Percentiles rank a stretch among this genome's conserved stretches.
Conservation (phyloP, 2,329 filamentous ascomycete genomes). For the Lecanicillium sp. region DNA sequence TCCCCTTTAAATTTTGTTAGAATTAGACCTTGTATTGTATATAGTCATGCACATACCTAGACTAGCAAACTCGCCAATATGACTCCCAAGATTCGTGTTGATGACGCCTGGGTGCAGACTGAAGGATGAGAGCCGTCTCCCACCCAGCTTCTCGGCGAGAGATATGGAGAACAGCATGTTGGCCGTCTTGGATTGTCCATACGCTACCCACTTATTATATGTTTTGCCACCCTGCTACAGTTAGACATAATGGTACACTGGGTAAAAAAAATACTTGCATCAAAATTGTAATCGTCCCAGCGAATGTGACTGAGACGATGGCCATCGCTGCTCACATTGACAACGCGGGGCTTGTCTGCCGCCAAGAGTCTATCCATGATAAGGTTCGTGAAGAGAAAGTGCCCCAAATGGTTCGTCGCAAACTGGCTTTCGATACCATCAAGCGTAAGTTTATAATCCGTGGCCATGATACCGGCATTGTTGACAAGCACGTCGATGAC, state of each 20-base stretch:
- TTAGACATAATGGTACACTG: conserved; percentile 27
- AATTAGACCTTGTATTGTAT: background rate
- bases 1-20: conserved; percentile 8
- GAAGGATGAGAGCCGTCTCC: conserved; percentile 17
- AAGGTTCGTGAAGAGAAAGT: conserved; percentile 35
- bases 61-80: background rate
- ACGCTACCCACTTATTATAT: conserved; percentile 19
- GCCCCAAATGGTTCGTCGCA: conserved; percentile 32
- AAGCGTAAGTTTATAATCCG: conserved; percentile 22
- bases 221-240: background rate
- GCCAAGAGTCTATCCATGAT: conserved; percentile 27
- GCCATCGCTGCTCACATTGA: conserved; percentile 40
- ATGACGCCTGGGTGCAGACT: conserved; percentile 24
- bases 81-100: background rate
- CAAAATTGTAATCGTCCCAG: conserved; percentile 39
- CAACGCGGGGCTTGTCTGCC: conserved; percentile 26
- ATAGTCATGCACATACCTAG: conserved; percentile 4
- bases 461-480: conserved; percentile 38
- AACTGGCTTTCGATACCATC: conserved; percentile 36
- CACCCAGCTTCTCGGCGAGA: conserved; percentile 19
- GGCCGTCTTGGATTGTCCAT: conserved; percentile 26
- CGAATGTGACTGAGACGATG: conserved; percentile 36
- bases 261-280: conserved; percentile 29
- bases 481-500: conserved; percentile 37
- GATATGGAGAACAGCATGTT: conserved; percentile 21